Conservation (phyloP, 306 rosid species). For the Dalbergia cultrata region DNA sequence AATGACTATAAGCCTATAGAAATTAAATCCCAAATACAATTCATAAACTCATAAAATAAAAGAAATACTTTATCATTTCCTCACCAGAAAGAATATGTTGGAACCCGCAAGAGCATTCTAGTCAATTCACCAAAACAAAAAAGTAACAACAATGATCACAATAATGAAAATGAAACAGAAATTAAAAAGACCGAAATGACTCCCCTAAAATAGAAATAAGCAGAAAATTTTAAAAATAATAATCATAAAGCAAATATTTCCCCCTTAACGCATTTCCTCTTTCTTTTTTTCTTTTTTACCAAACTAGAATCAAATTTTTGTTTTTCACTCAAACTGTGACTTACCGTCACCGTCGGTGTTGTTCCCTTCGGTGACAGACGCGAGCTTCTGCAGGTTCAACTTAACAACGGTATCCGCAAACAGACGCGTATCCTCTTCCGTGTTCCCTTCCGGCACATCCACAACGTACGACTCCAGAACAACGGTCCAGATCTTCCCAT, state of each 20-base stretch:
- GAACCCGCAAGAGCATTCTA: neutral
- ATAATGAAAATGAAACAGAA: neutral
- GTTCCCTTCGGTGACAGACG: conserved; percentile 69
- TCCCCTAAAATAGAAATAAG: neutral
- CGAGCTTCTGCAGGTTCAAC: conserved; percentile 84
- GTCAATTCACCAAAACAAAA: neutral
- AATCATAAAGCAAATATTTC: neutral
- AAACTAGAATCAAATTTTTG: neutral
- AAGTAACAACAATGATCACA: neutral
- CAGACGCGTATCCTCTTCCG: conserved; percentile 87
- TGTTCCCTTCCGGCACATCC: conserved; percentile 87
- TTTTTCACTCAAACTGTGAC: conserved; percentile 33
- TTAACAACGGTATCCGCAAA: conserved; percentile 83
- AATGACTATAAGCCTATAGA: no score
- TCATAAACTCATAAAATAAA: neutral
- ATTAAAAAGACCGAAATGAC: neutral
- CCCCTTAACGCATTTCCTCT: neutral
- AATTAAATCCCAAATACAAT: neutral
- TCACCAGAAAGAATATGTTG: neutral
- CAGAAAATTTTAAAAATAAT: neutral
- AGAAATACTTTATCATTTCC: no score
- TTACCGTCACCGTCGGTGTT: conserved; percentile 62
- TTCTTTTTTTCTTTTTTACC: neutral
- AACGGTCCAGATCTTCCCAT: conserved; percentile 75
- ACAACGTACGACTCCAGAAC: conserved; percentile 84